Evolutionary conservation across 2,329 filamentous ascomycete species (phyloP), one percentile per base, ranked within the genome.

Genomic region (Fusarium sacchari): DNA sequence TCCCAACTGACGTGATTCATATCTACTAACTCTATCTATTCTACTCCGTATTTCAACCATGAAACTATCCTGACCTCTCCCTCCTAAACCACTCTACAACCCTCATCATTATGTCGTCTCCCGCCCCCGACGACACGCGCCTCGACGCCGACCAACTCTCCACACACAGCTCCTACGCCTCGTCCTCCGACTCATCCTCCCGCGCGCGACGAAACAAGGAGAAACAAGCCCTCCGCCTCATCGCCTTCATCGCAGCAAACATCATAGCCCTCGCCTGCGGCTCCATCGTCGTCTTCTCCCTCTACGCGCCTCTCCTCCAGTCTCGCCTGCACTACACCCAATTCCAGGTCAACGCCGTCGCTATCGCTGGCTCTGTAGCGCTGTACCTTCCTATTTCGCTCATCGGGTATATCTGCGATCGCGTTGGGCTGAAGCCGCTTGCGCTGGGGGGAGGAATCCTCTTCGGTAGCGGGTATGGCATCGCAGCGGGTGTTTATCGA

Each of bases 361-460:
- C 94, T 69, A 97, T 97, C 76, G 92, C 93, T 22, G 94, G 94
- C 62, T 96, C 95, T 80, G 85, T 98, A 43, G 92, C 94, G 42
- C 91, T 97, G 85, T 99, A 99, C 83, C 88, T 98, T 10, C 94
- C 94, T n/a, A 95, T 98, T 6, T 93, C 96, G 6, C 77, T 96
- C 44, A 92, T 97, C 77, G 96, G 96, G 42, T 97, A 96, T 82
- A 85, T 97, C 57, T 98, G 96, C 86, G 96, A 99, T 83, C 92
- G 96, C 55, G 90, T 93, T 72, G 94, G 94, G 2, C 94, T 96
- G 1, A 91, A 92, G 5, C 91, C 93, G 17, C 88, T 97, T 14
- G 93, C 94, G 1, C 82, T 96, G 6, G 81, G 94, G 6, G 90
- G 95, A 1, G 92, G 91, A 0, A 67, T 91, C 17, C 84, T 97